Conservation (phyloP, 2,329 filamentous ascomycete species). For the Boeremia exigua region DNA sequence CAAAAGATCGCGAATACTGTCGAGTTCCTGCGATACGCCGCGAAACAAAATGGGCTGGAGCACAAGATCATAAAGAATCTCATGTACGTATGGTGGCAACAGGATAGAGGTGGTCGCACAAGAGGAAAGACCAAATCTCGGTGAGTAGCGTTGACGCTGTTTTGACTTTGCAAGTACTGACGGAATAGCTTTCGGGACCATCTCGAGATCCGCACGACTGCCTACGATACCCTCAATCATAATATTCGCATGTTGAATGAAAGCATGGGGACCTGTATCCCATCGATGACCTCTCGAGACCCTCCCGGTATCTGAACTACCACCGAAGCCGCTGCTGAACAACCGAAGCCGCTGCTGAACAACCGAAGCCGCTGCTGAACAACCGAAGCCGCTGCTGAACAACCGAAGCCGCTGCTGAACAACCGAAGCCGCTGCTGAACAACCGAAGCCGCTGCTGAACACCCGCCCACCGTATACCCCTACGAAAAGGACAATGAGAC, state of each 20-base stretch:
- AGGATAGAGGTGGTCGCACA: slow-evolving; percentile 40
- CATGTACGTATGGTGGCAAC: slow-evolving; percentile 57
- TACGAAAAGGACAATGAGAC: slow-evolving; percentile 4
- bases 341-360: slow-evolving; percentile 16
- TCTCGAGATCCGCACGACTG: slow-evolving; percentile 41
- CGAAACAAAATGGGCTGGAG: slow-evolving; percentile 69
- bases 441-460: slow-evolving; percentile 14
- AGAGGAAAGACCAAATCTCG: slow-evolving; percentile 34
- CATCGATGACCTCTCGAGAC: slow-evolving; percentile 40
- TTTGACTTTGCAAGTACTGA: slow-evolving; percentile 3
- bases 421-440: slow-evolving; percentile 16
- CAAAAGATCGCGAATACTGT: slow-evolving; percentile 68
- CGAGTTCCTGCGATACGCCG: slow-evolving; percentile 72
- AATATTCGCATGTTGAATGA: slow-evolving; percentile 77
- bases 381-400: slow-evolving; percentile 16
- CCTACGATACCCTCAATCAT: slow-evolving; percentile 69
- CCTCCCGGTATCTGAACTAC: not conserved
- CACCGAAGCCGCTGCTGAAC: slow-evolving; percentile 13
- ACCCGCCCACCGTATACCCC: slow-evolving; percentile 7
- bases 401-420: slow-evolving; percentile 16
- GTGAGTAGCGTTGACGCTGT: slow-evolving; percentile 20
- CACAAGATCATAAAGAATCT: slow-evolving; percentile 75
- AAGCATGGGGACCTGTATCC: slow-evolving; percentile 69
- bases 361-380: slow-evolving; percentile 16
- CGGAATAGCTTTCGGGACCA: slow-evolving; percentile 34